Percentiles rank a stretch among this genome's conserved stretches.
Conservation (phyloP, 1,284 basidiomycete genomes). For the Anthracocystis panici-leucophaei region DNA sequence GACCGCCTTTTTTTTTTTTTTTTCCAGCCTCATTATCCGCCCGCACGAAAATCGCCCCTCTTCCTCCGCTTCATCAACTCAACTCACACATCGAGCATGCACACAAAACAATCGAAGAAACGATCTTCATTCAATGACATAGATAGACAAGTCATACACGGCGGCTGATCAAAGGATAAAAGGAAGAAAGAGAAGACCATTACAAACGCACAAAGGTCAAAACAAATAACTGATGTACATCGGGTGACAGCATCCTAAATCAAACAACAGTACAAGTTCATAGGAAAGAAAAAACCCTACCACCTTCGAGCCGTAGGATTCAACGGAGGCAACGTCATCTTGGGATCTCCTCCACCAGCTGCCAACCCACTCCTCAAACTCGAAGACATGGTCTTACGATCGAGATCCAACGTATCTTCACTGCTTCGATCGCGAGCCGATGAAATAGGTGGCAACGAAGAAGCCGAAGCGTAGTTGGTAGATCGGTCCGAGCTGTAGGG, state of each 20-base stretch:
- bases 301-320: slow-evolving; percentile 36
- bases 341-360: slow-evolving; percentile 17
- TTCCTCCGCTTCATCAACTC: neutral
- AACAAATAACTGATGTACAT: neutral
- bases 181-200: slow-evolving; percentile 5
- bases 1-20: too few species aligned
- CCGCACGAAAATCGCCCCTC: too few species aligned
- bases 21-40: too few species aligned
- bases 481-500: slow-evolving; percentile 55
- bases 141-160: neutral
- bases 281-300: neutral
- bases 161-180: neutral
- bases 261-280: neutral
- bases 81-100: neutral
- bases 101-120: neutral
- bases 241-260: slow-evolving; percentile 11
- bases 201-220: slow-evolving; percentile 3
- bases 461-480: slow-evolving; percentile 36
- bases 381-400: slow-evolving; percentile 38
- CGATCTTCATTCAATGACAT: neutral
- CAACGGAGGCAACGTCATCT: slow-evolving; percentile 45
- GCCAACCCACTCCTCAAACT: slow-evolving; percentile 30
- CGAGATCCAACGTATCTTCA: slow-evolving; percentile 37
- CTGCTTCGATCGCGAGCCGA: slow-evolving; percentile 33
- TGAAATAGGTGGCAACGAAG: slow-evolving; percentile 46